A percentile compares a stretch with the other conserved stretches of the same genome.
Evolutionary conservation across 2,329 filamentous ascomycete species (phyloP).

Genomic region (Beauveria scarabaeidicola): DNA sequence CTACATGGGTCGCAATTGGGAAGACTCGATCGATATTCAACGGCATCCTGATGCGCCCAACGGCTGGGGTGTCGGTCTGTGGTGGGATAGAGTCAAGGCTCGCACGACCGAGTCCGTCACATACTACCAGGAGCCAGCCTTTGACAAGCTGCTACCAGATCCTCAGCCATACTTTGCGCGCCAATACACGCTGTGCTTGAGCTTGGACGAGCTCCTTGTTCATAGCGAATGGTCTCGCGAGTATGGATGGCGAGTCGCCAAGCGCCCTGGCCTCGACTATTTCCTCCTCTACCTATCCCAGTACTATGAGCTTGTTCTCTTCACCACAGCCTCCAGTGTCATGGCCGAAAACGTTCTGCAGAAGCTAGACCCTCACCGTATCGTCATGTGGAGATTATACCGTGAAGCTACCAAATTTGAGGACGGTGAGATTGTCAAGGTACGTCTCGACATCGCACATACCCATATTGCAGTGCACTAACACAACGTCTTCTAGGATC

Average conservation of each 20-base stretch:
- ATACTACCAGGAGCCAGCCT: constrained; percentile 94
- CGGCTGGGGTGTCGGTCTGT: constrained; percentile 66
- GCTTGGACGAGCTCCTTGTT: constrained; percentile 85
- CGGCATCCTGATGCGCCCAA: constrained; percentile 65
- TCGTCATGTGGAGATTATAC: constrained; percentile 92
- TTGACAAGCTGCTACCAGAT: constrained; percentile 84
- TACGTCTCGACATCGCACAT: constrained; percentile 25
- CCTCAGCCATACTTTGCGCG: constrained; percentile 70
- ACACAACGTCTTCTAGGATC: constrained; percentile 52
- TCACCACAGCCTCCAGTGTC: constrained; percentile 78
- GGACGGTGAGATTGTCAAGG: constrained; percentile 93
- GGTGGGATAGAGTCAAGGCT: constrained; percentile 73
- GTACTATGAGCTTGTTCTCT: constrained; percentile 96
- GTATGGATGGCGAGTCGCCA: constrained; percentile 90
- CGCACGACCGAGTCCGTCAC: constrained; percentile 67
- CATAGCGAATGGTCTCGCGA: constrained; percentile 93
- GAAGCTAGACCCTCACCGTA: constrained; percentile 90
- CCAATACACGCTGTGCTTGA: constrained; percentile 87
- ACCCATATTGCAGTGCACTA: neutral
- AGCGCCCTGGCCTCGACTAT: constrained; percentile 92
- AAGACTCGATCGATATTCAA: constrained; percentile 65
- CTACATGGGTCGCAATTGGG: constrained; percentile 86
- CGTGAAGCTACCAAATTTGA: constrained; percentile 96
- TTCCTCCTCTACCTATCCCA: constrained; percentile 94
- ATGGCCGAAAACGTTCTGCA: constrained; percentile 81